A percentile compares a stretch with the other conserved stretches of the same genome.
These are phyloP conservation scores for Pezicula rhizophila DNA, from an alignment of 2,329 filamentous ascomycete species.

Conservation along the genomic window DNA sequence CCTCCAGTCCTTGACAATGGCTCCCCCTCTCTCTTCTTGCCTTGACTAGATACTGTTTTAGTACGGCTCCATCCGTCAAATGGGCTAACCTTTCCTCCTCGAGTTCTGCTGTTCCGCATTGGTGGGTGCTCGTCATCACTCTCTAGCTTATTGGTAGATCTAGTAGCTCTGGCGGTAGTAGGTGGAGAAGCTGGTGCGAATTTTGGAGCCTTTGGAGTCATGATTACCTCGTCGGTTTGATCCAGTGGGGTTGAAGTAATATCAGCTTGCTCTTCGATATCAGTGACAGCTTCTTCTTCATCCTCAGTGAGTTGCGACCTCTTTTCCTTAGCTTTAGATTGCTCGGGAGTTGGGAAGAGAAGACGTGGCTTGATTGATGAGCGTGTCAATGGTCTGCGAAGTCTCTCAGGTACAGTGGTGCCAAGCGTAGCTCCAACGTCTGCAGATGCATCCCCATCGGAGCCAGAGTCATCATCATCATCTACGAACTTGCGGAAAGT, in stretches of 20 bases:
- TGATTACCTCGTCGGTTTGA: constrained; percentile 29
- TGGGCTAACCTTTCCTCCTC: constrained; percentile 29
- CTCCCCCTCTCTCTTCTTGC: constrained; percentile 39
- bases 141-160: constrained; percentile 44
- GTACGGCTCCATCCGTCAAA: constrained; percentile 55
- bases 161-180: constrained; percentile 53
- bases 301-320: constrained; percentile 56
- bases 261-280: constrained; percentile 37
- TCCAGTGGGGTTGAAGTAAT: constrained; percentile 21
- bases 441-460: constrained; percentile 4
- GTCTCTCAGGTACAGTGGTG: constrained; percentile 26
- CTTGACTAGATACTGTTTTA: constrained; percentile 23
- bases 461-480: constrained; percentile 25
- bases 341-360: constrained; percentile 50
- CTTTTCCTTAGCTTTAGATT: constrained; percentile 49
- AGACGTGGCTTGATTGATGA: constrained; percentile 67
- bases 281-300: constrained; percentile 43
- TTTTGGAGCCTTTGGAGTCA: constrained; percentile 49
- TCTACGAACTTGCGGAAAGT: constrained; percentile 57
- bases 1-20: constrained; percentile 21
- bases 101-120: constrained; percentile 9
- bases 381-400: constrained; percentile 49
- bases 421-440: constrained; percentile 30
- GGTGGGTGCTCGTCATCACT: constrained; percentile 22
- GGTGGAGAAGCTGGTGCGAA: constrained; percentile 57